Evolutionary conservation across 2,329 filamentous ascomycete genomes (phyloP).

Genomic region (Arthrobotrys iridis): DNA sequence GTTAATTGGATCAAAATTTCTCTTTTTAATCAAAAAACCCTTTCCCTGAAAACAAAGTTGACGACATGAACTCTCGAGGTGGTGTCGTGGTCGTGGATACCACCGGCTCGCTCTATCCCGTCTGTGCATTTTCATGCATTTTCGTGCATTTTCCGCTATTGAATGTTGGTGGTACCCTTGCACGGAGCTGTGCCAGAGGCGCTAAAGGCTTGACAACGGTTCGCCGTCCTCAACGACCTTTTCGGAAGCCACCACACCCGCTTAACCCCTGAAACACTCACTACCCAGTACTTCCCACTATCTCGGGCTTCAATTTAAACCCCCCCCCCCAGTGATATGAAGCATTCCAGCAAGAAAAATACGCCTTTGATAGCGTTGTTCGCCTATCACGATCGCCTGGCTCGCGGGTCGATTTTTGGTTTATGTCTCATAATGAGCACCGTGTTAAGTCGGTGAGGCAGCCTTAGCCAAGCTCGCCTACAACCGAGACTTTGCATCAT

Average conservation of each 20-base stretch:
- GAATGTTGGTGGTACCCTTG: constrained; percentile 7
- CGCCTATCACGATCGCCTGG: constrained; percentile 35
- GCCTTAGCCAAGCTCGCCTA: constrained; percentile 14
- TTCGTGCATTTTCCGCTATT: not conserved
- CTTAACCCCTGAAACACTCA: constrained; percentile 28
- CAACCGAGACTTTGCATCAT: constrained; percentile 25
- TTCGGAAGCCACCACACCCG: constrained; percentile 9
- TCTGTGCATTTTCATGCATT: constrained; percentile 28
- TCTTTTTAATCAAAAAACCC: not conserved
- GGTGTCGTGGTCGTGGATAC: constrained; percentile 4
- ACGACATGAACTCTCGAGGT: not conserved
- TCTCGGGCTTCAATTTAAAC: constrained; percentile 31
- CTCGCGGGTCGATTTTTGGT: not conserved
- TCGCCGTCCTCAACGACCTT: constrained; percentile 30
- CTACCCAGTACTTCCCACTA: constrained; percentile 7
- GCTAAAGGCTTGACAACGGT: constrained; percentile 38
- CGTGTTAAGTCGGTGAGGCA: not conserved
- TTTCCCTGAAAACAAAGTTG: not conserved
- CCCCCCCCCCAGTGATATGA: not conserved
- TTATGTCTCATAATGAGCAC: not conserved
- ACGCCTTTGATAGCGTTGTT: not conserved
- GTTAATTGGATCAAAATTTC: constrained; percentile 4
- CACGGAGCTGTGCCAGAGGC: constrained; percentile 22
- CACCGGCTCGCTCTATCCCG: constrained; percentile 32
- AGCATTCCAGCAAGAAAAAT: too few relatives aligned